Percentiles rank a stretch among this genome's conserved stretches.
These are phyloP conservation scores for Kluyveromyces lactis DNA, from an alignment of 805 yeast genomes.

Conservation along the genomic window DNA sequence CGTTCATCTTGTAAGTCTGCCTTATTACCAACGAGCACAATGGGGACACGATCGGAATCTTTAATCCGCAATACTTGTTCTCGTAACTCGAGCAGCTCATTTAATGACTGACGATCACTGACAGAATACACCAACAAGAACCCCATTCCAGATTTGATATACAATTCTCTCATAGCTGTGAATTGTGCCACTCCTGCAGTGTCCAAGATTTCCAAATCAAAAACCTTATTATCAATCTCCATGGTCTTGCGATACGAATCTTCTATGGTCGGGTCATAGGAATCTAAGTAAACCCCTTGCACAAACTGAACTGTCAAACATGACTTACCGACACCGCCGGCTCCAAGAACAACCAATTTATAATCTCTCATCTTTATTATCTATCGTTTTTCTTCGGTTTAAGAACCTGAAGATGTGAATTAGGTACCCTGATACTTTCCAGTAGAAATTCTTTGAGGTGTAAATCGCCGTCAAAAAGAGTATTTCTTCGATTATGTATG, in stretches of 20 bases:
- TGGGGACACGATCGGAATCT: constrained; percentile 66
- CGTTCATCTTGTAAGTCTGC: constrained; percentile 75
- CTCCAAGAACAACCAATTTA: constrained; percentile 86
- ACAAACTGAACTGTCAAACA: constrained; percentile 88
- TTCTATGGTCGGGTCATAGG: constrained; percentile 95
- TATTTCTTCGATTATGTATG: too few species aligned
- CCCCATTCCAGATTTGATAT: constrained; percentile 84
- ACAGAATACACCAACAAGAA: constrained; percentile 81
- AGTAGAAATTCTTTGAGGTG: too few species aligned
- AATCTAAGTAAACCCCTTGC: constrained; percentile 81
- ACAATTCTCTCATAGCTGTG: constrained; percentile 89
- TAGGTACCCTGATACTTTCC: too few species aligned
- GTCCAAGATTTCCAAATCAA: constrained; percentile 80
- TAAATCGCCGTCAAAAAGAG: too few species aligned
- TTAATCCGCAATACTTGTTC: constrained; percentile 82
- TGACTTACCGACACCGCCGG: constrained; percentile 97
- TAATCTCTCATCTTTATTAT: constrained; percentile 49
- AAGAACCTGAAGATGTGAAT: too few species aligned
- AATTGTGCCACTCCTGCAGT: constrained; percentile 95
- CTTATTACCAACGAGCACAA: constrained; percentile 87
- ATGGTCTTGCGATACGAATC: constrained; percentile 88
- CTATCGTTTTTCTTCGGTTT: background rate
- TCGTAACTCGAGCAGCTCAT: constrained; percentile 69
- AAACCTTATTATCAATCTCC: constrained; percentile 79
- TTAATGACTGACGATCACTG: constrained; percentile 65